Evolutionary conservation across 768 basidiomycete species (phyloP), one percentile per base, ranked within the genome.

Genomic region (Leccinum sublutescens): DNA sequence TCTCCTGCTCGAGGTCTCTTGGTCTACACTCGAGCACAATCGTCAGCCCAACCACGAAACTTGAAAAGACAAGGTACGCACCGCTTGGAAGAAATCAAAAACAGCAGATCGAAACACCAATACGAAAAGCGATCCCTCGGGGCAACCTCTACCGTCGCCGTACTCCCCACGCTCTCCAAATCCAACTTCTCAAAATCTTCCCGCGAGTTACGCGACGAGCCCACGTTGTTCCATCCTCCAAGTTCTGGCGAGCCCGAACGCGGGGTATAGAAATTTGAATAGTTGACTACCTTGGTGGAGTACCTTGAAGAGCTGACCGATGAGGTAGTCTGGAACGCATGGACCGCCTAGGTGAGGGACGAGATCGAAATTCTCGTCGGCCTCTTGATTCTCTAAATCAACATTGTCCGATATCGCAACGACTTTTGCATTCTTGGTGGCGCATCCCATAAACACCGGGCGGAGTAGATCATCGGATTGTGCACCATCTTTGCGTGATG

Each of bases 381-480:
- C 75, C 61, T 27, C 27, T 27, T 27, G 27, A 27, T 27, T 27
- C 6, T 27, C 27, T 27, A 8, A 27, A 27, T 27, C 27, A 27
- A 27, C 5, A 27, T 27, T 27, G 5, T 27, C 27, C 27, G 27
- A 90, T 63, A 97, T 94, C 1, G 91, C 90, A 50, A 98, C 88
- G 55, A 98, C 89, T 80, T 98, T 98, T 2, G 90, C 86, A 67
- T 93, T 93, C 75, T 89, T 92, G 4, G 93, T 97, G 29, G 89
- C 87, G 64, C 93, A 94, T 51, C 94, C 94, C 86, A 95, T 92
- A 68, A 95, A 93, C 1, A 98, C 86, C 0, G 96, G 96, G 51
- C 85, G 80, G 19, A 96, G 80, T 25, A 97, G 80, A 60, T 89
- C 89, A 49, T 89, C 85, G 1, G 92, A 87, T 72, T 91, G 88